Base-by-base conservation (phyloP, 495 filamentous ascomycete genomes). In the Hypomontagnella monticulosa region DNA sequence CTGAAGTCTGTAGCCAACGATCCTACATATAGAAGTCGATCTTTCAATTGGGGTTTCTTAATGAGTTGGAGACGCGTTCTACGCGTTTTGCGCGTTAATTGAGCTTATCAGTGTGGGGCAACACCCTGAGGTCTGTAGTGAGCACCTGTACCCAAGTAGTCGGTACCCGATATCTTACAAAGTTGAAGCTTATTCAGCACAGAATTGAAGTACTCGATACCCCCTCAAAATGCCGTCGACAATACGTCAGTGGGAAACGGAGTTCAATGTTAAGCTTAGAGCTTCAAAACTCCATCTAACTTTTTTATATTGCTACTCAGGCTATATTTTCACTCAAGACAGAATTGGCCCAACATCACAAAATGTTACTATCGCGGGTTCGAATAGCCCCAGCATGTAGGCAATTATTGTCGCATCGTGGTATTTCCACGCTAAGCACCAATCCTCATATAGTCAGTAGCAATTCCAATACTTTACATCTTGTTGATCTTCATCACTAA, bases 401-500 rank as follows among this genome's bases (percentile, higher is more conserved):
- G 52, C 51, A 46, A 38, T 37, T 73, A 44, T 42, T 67, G 19
- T 63, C 61, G 34, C 43, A 48, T 53, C 70, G 64, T 10, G 43
- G 51, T 37, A 16, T 81, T 1, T 76, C 78, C 18, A 79, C 79
- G 4, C 47, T 82, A 7, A 51, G 60, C n/a, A 75, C 70, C 61
- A 83, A 83, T 60, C 71, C 78, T 1, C 68, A 73, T 55, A 84
- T 85, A 62, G 83, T 83, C 56, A 76, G 80, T 73, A 53, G 9
- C 41, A 52, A 44, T 49, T 30, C 46, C n/a, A 2, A 55, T 16
- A 6, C 12, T 19, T 18, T 54, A 52, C 12, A 38, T 52, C 16
- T 33, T 30, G n/a, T 59, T 42, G 4, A 23, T 44, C 9, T 60
- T 49, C 9, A 73, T 76, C 43, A 77, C 43, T 48, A 9, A 58